Evolutionary conservation across 441 rosid genomes (phyloP).

Genomic region (Mallotus japonicus): DNA sequence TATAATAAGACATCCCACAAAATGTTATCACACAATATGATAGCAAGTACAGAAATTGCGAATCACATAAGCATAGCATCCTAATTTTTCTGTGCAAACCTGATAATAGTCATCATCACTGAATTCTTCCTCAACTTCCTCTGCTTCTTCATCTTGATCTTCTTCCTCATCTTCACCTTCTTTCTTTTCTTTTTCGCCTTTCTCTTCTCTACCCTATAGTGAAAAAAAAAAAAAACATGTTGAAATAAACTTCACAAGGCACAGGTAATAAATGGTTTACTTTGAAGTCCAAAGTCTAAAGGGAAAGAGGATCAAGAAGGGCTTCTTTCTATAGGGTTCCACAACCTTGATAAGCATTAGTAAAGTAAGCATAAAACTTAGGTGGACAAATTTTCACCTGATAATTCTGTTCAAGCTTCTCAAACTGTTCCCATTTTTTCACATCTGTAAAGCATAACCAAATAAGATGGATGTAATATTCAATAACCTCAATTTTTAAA

Average conservation of each 20-base stretch:
- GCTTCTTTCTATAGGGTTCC: background rate
- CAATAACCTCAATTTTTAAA: background rate
- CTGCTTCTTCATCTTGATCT: slow-evolving; percentile 37
- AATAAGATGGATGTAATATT: background rate
- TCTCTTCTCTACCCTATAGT: slow-evolving; percentile 16
- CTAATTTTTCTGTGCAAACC: slow-evolving; percentile 10
- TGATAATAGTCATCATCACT: slow-evolving; percentile 44
- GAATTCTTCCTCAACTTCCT: slow-evolving; percentile 45
- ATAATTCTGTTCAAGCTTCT: slow-evolving; percentile 19
- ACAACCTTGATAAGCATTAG: background rate
- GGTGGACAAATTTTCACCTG: slow-evolving; percentile 5
- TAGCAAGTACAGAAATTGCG: background rate
- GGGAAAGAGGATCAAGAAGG: background rate
- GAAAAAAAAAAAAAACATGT: background rate
- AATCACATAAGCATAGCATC: background rate
- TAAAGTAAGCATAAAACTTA: background rate
- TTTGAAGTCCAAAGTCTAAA: background rate
- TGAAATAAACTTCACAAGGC: background rate
- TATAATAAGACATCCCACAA: too few relatives aligned
- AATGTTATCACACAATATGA: background rate
- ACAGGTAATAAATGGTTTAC: background rate
- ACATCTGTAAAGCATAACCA: slow-evolving; percentile 15
- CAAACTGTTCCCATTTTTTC: slow-evolving; percentile 16
- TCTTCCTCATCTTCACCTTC: slow-evolving; percentile 44
- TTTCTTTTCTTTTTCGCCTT: slow-evolving; percentile 23